Base-by-base conservation (phyloP, 768 basidiomycete species). In the Collybia nuda region DNA sequence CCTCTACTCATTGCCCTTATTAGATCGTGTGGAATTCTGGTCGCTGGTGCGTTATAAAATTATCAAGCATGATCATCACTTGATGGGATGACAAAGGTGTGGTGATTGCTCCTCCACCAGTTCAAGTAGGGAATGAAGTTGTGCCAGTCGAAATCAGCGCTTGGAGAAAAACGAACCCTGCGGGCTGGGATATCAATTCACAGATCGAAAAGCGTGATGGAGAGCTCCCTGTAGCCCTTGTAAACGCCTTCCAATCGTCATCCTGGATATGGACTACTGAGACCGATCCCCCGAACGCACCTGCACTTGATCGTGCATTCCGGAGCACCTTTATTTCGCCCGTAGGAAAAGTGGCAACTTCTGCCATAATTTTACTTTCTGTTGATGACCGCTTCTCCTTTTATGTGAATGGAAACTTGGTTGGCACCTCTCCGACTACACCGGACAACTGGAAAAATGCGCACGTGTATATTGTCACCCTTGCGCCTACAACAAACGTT, bases 261-360 rank as follows among this genome's bases (percentile, higher is more conserved):
- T 55, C 55, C 1, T 67, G 67, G 65, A 67, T 67, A 35, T 68
- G 65, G 65, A 64, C 65, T 2, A 9, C 40, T 0, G 65, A 67
- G 47, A 17, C 52, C 9, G 44, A 56, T 19, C 44, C 53, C 8
- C 59, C 56, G 0, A 47, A 52, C 32, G 57, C 59, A 6, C 59
- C 61, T 37, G 44, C 53, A 23, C 59, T 48, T 21, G 54, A 56
- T 21, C 50, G 61, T 21, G 68, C 58, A 2, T 63, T 70, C 48
- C 65, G 68, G 17, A 61, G 0, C 59, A 60, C 55, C 3, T 11
- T 32, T 11, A 14, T 45, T 21, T 45, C 44, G 2, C 36, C 44
- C 29, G 18, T 22, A 29, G 44, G 32, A 29, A 35, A 29, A 35
- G 29, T 29, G 5, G 29, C 44, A 17, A 35, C 29, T 19, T 32